Percentiles rank a stretch among this genome's conserved stretches.
Evolutionary conservation across 2,329 filamentous ascomycete species (phyloP).

Genomic region (Phialophora macrospora): DNA sequence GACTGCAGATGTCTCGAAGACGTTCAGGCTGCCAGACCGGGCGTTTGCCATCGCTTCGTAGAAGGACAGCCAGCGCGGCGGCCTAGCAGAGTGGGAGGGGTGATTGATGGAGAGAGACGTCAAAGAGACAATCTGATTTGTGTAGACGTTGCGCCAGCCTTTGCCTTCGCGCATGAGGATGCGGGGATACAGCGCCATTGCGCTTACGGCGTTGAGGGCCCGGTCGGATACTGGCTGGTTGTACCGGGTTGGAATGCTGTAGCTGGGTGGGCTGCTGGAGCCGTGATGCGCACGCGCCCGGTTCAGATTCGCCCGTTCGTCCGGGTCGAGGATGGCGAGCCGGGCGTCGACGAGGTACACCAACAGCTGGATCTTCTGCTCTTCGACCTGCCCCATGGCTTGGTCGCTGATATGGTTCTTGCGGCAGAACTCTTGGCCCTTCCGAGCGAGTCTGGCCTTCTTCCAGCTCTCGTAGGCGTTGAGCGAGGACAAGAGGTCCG

Average conservation of each 20-base stretch:
- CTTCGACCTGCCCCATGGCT: slow-evolving; percentile 88
- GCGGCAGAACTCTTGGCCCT: slow-evolving; percentile 83
- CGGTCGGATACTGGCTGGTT: slow-evolving; percentile 79
- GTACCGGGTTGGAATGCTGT: slow-evolving; percentile 76
- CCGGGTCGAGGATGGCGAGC: slow-evolving; percentile 68
- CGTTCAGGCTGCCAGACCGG: slow-evolving; percentile 77
- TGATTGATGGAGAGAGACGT: slow-evolving; percentile 85
- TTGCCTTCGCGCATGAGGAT: slow-evolving; percentile 82
- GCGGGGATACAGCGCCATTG: slow-evolving; percentile 96
- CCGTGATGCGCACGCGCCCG: slow-evolving; percentile 47
- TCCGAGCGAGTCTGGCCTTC: slow-evolving; percentile 72
- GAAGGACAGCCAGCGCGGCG: slow-evolving; percentile 82
- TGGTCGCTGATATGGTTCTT: slow-evolving; percentile 94
- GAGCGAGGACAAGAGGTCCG: slow-evolving; percentile 89
- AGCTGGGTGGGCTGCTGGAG: slow-evolving; percentile 63
- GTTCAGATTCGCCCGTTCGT: slow-evolving; percentile 26
- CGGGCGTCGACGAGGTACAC: slow-evolving; percentile 84
- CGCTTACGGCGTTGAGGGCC: slow-evolving; percentile 79
- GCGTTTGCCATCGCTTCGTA: slow-evolving; percentile 93
- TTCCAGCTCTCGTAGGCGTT: slow-evolving; percentile 94
- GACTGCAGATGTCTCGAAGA: slow-evolving; percentile 81
- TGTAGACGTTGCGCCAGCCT: slow-evolving; percentile 87
- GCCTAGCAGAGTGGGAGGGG: slow-evolving; percentile 24
- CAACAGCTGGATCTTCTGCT: slow-evolving; percentile 89
- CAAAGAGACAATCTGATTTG: slow-evolving; percentile 87